Conservation (phyloP, 2,329 filamentous ascomycete genomes). For the Fusarium aywerte region DNA sequence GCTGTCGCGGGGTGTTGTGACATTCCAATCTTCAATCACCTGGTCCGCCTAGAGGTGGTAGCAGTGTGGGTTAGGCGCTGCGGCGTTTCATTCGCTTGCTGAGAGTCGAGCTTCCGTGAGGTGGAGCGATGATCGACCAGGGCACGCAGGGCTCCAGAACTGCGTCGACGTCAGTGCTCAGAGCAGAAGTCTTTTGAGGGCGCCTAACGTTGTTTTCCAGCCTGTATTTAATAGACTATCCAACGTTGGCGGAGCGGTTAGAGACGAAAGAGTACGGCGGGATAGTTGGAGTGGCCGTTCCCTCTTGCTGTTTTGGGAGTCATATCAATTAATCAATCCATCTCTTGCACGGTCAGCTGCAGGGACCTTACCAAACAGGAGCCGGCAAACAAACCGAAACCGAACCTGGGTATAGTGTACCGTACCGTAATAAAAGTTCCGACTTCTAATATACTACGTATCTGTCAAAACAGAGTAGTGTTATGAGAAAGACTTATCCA, state of each 20-base stretch:
- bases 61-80: conserved; percentile 49
- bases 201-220: conserved; percentile 28
- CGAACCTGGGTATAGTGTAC: conserved; percentile 11
- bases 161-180: conserved; percentile 44
- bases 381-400: conserved; percentile 38
- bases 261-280: conserved; percentile 17
- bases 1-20: conserved; percentile 46
- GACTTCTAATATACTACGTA: too few relatives aligned
- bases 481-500: too few relatives aligned
- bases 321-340: conserved; percentile 12
- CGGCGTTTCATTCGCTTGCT: conserved; percentile 50
- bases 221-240: conserved; percentile 3
- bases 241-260: conserved; percentile 34
- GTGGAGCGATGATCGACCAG: conserved; percentile 49
- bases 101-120: conserved; percentile 41
- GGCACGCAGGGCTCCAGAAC: conserved; percentile 42
- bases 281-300: conserved; percentile 26
- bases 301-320: conserved; percentile 25
- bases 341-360: conserved; percentile 37
- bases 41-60: conserved; percentile 45
- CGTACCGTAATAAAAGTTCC: neutral
- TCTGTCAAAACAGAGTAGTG: too few relatives aligned
- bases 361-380: conserved; percentile 38
- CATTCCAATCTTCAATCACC: conserved; percentile 47
- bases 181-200: conserved; percentile 24